Conservation (phyloP, 1,284 basidiomycete species). For the Sporisorium sorghi region DNA sequence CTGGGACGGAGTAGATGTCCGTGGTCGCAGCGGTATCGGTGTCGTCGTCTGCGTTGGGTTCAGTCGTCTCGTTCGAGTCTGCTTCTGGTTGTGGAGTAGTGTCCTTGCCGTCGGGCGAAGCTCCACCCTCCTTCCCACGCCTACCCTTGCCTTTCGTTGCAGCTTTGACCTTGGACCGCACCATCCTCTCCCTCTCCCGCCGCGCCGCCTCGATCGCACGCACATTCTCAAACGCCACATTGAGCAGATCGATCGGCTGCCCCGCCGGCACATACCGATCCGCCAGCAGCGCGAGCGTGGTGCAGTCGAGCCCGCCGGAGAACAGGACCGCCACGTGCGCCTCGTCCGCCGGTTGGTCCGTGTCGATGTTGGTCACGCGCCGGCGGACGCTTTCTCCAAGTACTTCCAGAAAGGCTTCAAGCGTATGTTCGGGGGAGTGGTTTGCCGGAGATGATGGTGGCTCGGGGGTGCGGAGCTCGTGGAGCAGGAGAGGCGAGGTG, state of each 20-base stretch:
- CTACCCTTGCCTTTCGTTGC: conserved; percentile 3
- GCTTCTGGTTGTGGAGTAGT: background rate
- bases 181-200: conserved; percentile 55
- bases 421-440: conserved; percentile 10
- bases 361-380: conserved; percentile 71
- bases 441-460: no score
- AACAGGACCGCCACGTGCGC: conserved; percentile 85
- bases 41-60: background rate
- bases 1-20: conserved; percentile 78
- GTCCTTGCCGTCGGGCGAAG: background rate
- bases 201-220: conserved; percentile 72
- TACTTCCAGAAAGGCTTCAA: conserved; percentile 64
- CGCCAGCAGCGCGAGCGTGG: conserved; percentile 82
- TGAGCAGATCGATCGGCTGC: conserved; percentile 87
- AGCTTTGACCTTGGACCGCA: conserved; percentile 7
- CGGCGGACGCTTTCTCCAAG: conserved; percentile 70
- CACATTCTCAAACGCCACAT: conserved; percentile 95
- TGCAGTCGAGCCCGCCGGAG: conserved; percentile 95
- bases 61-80: no score
- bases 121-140: background rate
- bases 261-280: conserved; percentile 74
- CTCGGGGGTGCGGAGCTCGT: conserved; percentile 12
- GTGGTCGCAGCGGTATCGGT: background rate
- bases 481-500: conserved; percentile 23
- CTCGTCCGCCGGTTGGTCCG: conserved; percentile 19